A percentile compares a stretch with the other conserved stretches of the same genome.
Conservation (phyloP, 1,139 yeast genomes). For the Tardiomyces blankii region DNA sequence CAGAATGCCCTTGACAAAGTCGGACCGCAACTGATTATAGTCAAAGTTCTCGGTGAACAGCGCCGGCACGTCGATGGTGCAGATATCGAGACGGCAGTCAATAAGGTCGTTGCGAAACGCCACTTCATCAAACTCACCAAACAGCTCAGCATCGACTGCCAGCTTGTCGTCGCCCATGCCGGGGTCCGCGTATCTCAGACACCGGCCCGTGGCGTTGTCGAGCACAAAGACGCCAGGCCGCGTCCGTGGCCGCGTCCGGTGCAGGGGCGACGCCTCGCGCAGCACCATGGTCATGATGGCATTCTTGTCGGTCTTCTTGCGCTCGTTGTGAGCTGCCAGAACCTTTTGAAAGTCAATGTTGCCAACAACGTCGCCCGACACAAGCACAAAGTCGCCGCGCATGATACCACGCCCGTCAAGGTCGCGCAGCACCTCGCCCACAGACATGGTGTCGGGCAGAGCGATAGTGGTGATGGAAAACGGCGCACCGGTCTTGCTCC, state of each 20-base stretch:
- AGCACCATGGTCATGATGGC: conserved; percentile 91
- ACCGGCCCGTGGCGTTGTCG: conserved; percentile 61
- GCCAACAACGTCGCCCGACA: conserved; percentile 91
- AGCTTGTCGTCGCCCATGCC: conserved; percentile 12
- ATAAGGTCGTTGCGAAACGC: conserved; percentile 81
- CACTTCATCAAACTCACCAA: conserved; percentile 70
- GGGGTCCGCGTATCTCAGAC: conserved; percentile 65
- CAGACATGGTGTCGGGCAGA: conserved; percentile 83
- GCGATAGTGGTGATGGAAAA: conserved; percentile 67
- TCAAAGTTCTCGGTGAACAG: conserved; percentile 94
- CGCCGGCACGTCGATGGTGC: conserved; percentile 91
- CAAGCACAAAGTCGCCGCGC: conserved; percentile 77
- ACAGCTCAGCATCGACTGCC: conserved; percentile 47
- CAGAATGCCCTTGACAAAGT: conserved; percentile 83
- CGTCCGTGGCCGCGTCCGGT: conserved; percentile 54
- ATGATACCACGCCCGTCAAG: conserved; percentile 83
- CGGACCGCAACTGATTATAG: conserved; percentile 74
- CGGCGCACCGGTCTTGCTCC: conserved; percentile 66
- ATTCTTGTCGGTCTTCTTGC: conserved; percentile 68
- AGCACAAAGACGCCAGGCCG: conserved; percentile 81
- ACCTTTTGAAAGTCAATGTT: conserved; percentile 73
- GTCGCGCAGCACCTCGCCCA: conserved; percentile 96
- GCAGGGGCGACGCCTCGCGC: conserved; percentile 75
- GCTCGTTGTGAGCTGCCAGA: conserved; percentile 59
- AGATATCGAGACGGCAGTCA: conserved; percentile 93